Conservation (phyloP, 2,329 filamentous ascomycete species). For the Raffaelea ambrosiae region DNA sequence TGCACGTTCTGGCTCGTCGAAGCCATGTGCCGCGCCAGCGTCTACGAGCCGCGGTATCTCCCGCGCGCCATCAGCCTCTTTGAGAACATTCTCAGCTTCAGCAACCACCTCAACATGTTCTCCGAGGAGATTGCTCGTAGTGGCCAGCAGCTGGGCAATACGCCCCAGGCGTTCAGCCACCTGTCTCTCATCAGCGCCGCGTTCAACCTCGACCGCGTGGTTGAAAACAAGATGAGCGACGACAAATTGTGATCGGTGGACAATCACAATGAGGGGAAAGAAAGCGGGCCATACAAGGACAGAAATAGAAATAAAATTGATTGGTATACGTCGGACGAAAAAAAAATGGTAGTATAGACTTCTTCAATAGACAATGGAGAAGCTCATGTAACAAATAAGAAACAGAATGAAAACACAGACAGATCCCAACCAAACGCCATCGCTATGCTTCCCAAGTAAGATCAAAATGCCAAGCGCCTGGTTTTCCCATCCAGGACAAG, state of each 20-base stretch:
- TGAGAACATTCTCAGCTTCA: conserved; percentile 69
- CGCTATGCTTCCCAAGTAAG: conserved; percentile 3
- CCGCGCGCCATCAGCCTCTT: conserved; percentile 58
- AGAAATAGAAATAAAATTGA: neutral
- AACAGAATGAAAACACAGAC: too few relatives aligned
- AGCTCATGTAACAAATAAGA: neutral
- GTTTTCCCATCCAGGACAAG: too few relatives aligned
- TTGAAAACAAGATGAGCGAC: conserved; percentile 17
- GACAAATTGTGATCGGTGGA: conserved; percentile 12
- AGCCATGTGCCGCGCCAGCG: conserved; percentile 60
- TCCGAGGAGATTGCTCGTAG: conserved; percentile 68
- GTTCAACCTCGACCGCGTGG: conserved; percentile 60
- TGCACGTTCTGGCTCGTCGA: conserved; percentile 80
- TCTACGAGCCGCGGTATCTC: conserved; percentile 58
- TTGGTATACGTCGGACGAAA: too few relatives aligned
- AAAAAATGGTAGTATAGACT: too few relatives aligned
- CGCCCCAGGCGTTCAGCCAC: conserved; percentile 71
- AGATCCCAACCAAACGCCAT: too few relatives aligned
- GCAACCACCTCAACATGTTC: conserved; percentile 71
- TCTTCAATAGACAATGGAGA: neutral
- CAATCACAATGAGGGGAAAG: conserved; percentile 2
- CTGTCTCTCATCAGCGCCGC: conserved; percentile 68
- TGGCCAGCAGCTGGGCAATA: conserved; percentile 72
- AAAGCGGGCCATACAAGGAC: neutral
- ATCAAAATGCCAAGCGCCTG: too few relatives aligned